A percentile compares a stretch with the other conserved stretches of the same genome.
Conservation (phyloP, 2,329 filamentous ascomycete genomes). For the Xylariaceae sp. region DNA sequence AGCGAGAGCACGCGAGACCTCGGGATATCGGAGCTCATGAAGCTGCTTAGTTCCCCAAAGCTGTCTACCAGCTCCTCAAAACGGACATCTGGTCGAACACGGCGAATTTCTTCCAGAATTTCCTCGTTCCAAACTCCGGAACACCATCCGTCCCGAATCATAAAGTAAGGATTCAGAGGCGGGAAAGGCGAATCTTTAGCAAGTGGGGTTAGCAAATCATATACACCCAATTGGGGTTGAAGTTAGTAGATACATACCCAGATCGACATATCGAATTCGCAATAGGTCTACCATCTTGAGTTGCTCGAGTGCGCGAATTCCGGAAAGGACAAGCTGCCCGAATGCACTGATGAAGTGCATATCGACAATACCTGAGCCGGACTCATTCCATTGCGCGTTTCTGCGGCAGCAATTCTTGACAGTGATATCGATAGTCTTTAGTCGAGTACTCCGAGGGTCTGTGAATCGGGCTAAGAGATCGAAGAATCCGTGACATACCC, state of each 20-base stretch:
- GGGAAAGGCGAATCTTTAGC: conserved; percentile 63
- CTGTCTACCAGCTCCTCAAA: conserved; percentile 64
- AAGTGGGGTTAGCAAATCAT: conserved; percentile 11
- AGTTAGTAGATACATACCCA: conserved; percentile 45
- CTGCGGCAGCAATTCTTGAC: conserved; percentile 71
- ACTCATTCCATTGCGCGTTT: conserved; percentile 53
- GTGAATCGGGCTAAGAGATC: conserved; percentile 50
- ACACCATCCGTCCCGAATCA: conserved; percentile 56
- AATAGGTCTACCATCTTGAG: conserved; percentile 60
- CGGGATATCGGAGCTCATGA: conserved; percentile 53
- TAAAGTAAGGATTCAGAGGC: conserved; percentile 69
- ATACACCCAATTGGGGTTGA: not conserved
- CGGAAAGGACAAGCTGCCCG: conserved; percentile 62
- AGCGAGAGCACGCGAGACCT: conserved; percentile 51
- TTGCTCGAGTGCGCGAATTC: conserved; percentile 55
- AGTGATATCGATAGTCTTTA: conserved; percentile 66
- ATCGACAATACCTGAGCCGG: conserved; percentile 66
- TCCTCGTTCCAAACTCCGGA: conserved; percentile 69
- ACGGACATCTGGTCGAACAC: conserved; percentile 52
- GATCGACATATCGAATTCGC: conserved; percentile 70
- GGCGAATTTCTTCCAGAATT: conserved; percentile 58
- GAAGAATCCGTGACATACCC: conserved; percentile 68
- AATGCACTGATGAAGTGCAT: conserved; percentile 69
- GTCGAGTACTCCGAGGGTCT: conserved; percentile 44
- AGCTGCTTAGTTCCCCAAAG: conserved; percentile 47